Percentiles rank a stretch among this genome's conserved stretches.
phyloP scores from a whole-genome alignment of 2,329 filamentous ascomycete genomes.

The Davidsoniella virescens region DNA sequence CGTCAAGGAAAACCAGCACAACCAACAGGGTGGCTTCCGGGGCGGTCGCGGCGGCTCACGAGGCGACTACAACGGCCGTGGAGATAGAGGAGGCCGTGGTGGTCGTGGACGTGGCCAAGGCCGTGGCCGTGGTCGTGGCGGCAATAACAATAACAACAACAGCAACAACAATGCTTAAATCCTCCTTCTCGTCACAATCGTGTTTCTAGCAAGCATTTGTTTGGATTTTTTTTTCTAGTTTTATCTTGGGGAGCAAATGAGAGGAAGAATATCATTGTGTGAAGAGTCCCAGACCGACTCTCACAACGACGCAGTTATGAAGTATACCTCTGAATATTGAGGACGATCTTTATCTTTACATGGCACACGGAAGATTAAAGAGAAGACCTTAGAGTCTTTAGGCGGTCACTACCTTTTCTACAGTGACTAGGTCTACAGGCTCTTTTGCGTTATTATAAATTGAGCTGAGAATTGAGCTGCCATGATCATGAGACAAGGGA shows the following conservation, averaged over 20 bases:
- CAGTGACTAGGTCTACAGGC: too few relatives aligned
- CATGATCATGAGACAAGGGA: background rate
- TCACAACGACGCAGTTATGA: background rate
- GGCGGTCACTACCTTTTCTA: background rate
- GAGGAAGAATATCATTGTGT: too few relatives aligned
- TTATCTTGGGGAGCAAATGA: too few relatives aligned
- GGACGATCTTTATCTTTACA: background rate
- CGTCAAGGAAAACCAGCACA: slow-evolving; percentile 81
- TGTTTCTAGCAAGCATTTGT: too few relatives aligned
- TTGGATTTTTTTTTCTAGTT: too few relatives aligned
- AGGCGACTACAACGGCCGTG: slow-evolving; percentile 40
- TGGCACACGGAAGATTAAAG: background rate
- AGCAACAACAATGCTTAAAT: background rate
- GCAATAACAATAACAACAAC: background rate
- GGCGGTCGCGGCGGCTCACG: slow-evolving; percentile 47
- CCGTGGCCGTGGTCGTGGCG: slow-evolving; percentile 21
- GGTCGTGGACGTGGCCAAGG: slow-evolving; percentile 26
- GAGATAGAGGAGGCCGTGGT: slow-evolving; percentile 39
- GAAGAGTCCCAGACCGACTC: too few relatives aligned
- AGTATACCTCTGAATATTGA: background rate
- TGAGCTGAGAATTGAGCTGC: background rate
- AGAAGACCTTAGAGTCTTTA: background rate
- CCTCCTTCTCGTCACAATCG: too few relatives aligned
- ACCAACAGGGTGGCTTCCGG: slow-evolving; percentile 45
- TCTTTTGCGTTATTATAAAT: background rate